These are phyloP conservation scores for Aspergillus wentii DNA, from an alignment of 495 filamentous ascomycete genomes.

Conservation along the genomic window DNA sequence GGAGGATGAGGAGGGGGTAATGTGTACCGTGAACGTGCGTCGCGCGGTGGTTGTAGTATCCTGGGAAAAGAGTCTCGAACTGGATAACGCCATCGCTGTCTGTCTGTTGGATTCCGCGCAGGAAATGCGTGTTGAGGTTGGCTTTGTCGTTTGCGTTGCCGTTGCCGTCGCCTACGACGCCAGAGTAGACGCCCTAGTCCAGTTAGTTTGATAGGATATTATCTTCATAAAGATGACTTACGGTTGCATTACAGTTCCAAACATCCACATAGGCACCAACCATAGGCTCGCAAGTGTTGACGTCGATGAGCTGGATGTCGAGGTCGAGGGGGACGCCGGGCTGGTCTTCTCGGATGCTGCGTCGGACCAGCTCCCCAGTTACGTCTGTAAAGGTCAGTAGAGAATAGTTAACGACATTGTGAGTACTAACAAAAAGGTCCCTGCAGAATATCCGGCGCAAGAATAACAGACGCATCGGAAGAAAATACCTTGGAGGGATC, in stretches of 20 bases:
- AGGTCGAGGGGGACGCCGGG: constrained; percentile 53
- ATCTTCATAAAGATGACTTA: constrained; percentile 12
- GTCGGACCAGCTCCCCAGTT: constrained; percentile 47
- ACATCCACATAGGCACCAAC: constrained; percentile 53
- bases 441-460: too few species aligned
- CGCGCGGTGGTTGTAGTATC: constrained; percentile 44
- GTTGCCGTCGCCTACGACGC: constrained; percentile 46
- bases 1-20: too few species aligned
- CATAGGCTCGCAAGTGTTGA: constrained; percentile 51
- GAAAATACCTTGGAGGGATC: too few species aligned
- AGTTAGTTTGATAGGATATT: constrained; percentile 12
- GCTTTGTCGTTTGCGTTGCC: constrained; percentile 30
- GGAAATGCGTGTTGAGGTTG: constrained; percentile 43
- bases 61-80: constrained; percentile 50
- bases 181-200: constrained; percentile 52
- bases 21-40: constrained; percentile 30
- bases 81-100: constrained; percentile 43
- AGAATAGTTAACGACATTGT: not conserved
- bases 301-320: constrained; percentile 58
- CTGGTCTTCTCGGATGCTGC: constrained; percentile 51
- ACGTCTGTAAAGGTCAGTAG: constrained; percentile 22
- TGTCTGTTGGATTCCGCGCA: constrained; percentile 49
- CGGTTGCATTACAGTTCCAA: constrained; percentile 50
- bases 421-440: constrained; percentile 55
- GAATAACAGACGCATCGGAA: too few species aligned